Evolutionary conservation across 148 eudicot species (phyloP).

Genomic region (Rhododendron griersonianum): DNA sequence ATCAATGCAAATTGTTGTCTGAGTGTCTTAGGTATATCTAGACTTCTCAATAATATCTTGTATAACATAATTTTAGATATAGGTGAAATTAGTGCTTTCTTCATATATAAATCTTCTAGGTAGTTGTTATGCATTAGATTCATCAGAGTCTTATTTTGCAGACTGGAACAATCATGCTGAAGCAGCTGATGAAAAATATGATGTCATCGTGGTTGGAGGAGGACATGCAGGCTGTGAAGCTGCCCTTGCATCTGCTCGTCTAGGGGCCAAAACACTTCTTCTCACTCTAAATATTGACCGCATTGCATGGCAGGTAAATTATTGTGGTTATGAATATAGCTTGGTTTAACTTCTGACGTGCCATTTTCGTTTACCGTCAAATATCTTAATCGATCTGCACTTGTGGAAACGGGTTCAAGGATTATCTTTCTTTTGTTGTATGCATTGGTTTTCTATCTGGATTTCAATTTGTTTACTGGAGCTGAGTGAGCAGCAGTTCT

Average conservation of each 20-base stretch:
- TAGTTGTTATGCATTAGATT: background rate
- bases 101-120: background rate
- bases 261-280: conserved; percentile 96
- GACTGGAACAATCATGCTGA: conserved; percentile 36
- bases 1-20: background rate
- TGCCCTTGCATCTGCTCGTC: conserved; percentile 94
- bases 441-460: background rate
- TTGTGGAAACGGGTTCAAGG: background rate
- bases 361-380: background rate
- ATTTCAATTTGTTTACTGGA: background rate
- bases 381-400: background rate
- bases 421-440: background rate
- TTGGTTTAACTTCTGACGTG: background rate
- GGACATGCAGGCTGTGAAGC: conserved; percentile 99
- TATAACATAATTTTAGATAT: background rate
- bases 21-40: conserved; percentile 1
- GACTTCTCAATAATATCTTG: background rate
- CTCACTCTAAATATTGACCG: conserved; percentile 91
- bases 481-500: background rate
- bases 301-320: conserved; percentile 93
- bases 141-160: conserved; percentile 16
- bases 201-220: conserved; percentile 96
- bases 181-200: conserved; percentile 59
- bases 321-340: background rate
- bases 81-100: background rate